These are phyloP conservation scores for Solanum peruvianum DNA, from an alignment of 257 asterid genomes.

Conservation along the genomic window DNA sequence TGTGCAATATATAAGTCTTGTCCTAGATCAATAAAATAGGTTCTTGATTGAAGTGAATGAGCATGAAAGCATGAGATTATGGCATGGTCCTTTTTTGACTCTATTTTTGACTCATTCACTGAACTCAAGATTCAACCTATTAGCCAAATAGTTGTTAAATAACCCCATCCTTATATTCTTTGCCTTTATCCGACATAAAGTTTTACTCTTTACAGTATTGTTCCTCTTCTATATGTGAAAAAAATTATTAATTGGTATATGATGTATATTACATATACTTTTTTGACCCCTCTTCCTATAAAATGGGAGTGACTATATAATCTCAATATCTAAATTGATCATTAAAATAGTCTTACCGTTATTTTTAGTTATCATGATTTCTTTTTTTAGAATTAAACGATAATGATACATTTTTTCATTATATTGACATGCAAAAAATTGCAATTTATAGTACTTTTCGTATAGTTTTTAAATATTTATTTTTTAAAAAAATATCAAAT, in stretches of 20 bases:
- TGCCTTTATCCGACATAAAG: slow-evolving; percentile 22
- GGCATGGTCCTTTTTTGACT: slow-evolving; percentile 34
- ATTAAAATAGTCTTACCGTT: neutral
- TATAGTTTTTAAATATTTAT: too few species aligned
- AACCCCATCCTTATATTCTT: slow-evolving; percentile 15
- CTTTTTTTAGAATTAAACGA: too few species aligned
- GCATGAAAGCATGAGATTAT: slow-evolving; percentile 1
- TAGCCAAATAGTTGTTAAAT: neutral
- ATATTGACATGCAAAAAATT: too few species aligned
- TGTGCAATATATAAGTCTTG: neutral
- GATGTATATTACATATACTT: neutral
- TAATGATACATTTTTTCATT: too few species aligned
- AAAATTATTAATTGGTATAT: neutral
- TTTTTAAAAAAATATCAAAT: too few species aligned
- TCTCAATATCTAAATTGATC: neutral
- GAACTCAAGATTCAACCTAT: slow-evolving; percentile 19
- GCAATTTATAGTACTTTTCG: too few species aligned
- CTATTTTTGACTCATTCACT: slow-evolving; percentile 40
- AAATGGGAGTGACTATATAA: neutral
- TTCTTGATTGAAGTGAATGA: neutral
- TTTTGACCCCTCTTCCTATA: neutral
- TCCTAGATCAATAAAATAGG: neutral
- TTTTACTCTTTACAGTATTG: neutral
- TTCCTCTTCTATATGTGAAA: neutral
- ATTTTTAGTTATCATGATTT: neutral